Conservation (phyloP, 2,329 filamentous ascomycete species). For the Penicillium sp. region DNA sequence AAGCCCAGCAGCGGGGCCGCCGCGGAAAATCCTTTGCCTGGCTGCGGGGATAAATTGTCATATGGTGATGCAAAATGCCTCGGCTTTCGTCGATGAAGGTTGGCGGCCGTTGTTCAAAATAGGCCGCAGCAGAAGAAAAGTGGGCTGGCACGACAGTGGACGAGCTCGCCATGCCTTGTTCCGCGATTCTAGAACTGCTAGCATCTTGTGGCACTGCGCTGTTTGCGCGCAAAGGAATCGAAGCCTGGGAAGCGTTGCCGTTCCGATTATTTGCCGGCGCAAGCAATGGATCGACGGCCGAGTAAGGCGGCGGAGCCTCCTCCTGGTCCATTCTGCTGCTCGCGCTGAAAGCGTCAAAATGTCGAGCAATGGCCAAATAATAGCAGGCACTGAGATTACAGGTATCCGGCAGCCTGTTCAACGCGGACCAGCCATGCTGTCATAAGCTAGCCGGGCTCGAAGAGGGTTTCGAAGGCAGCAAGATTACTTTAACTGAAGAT, state of each 20-base stretch:
- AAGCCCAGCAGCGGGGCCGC: slow-evolving; percentile 42
- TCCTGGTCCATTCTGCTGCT: slow-evolving; percentile 35
- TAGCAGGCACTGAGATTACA: slow-evolving; percentile 3
- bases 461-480: slow-evolving; percentile 30
- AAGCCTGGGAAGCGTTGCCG: slow-evolving; percentile 13
- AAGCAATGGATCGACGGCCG: slow-evolving; percentile 40
- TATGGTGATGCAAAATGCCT: slow-evolving; percentile 33
- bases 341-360: not conserved
- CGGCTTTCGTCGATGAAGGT: slow-evolving; percentile 24
- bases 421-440: slow-evolving; percentile 15
- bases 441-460: slow-evolving; percentile 17
- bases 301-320: slow-evolving; percentile 44
- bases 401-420: slow-evolving; percentile 11
- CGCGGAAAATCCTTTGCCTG: slow-evolving; percentile 44
- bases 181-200: slow-evolving; percentile 18
- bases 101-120: slow-evolving; percentile 39
- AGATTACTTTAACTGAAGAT: slow-evolving; percentile 21
- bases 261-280: slow-evolving; percentile 23
- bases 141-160: slow-evolving; percentile 24
- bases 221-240: slow-evolving; percentile 22
- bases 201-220: slow-evolving; percentile 14
- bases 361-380: slow-evolving; percentile 1
- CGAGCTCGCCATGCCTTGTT: slow-evolving; percentile 11
- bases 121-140: slow-evolving; percentile 39
- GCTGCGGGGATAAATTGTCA: slow-evolving; percentile 43